Percentiles rank a stretch among this genome's conserved stretches.
phyloP scores from a whole-genome alignment of 1,284 basidiomycete species.

The Schizophyllum amplum region DNA sequence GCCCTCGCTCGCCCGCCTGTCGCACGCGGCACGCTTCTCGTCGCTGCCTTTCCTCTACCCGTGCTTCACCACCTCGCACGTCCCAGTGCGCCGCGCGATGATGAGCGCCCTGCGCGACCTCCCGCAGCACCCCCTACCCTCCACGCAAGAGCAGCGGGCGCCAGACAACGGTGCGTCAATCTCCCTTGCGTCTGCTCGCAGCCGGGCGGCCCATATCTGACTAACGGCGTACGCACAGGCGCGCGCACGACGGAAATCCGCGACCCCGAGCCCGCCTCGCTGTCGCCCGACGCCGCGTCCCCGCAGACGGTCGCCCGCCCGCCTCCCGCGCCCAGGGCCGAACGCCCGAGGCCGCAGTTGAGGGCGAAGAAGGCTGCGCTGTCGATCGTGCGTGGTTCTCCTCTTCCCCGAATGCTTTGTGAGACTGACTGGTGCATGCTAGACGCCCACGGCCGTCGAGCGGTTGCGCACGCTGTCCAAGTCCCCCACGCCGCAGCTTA shows the following conservation, averaged over 20 bases:
- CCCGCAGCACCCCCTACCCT: constrained; percentile 15
- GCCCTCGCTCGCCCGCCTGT: constrained; percentile 22
- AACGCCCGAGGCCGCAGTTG: constrained; percentile 58
- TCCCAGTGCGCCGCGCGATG: constrained; percentile 39
- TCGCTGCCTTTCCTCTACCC: constrained; percentile 28
- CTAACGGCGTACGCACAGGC: too few species aligned
- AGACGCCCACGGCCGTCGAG: constrained; percentile 80
- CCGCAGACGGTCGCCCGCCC: constrained; percentile 65
- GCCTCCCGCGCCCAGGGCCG: constrained; percentile 55
- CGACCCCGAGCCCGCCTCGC: constrained; percentile 24
- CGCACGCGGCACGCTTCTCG: constrained; percentile 19
- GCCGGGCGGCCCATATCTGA: too few species aligned
- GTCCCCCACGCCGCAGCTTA: constrained; percentile 82
- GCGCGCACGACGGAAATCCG: background rate
- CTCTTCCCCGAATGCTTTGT: background rate
- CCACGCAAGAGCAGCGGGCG: background rate
- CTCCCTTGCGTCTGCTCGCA: background rate
- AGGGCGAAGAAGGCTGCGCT: constrained; percentile 78
- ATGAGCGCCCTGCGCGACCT: constrained; percentile 44
- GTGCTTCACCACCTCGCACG: constrained; percentile 20
- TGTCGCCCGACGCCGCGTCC: constrained; percentile 53
- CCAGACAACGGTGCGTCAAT: background rate
- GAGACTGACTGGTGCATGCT: constrained; percentile 2
- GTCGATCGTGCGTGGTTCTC: constrained; percentile 55
- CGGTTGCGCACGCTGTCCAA: constrained; percentile 66